These are phyloP conservation scores for Eutypella sp. DNA, from an alignment of 2,329 filamentous ascomycete genomes.

Conservation along the genomic window DNA sequence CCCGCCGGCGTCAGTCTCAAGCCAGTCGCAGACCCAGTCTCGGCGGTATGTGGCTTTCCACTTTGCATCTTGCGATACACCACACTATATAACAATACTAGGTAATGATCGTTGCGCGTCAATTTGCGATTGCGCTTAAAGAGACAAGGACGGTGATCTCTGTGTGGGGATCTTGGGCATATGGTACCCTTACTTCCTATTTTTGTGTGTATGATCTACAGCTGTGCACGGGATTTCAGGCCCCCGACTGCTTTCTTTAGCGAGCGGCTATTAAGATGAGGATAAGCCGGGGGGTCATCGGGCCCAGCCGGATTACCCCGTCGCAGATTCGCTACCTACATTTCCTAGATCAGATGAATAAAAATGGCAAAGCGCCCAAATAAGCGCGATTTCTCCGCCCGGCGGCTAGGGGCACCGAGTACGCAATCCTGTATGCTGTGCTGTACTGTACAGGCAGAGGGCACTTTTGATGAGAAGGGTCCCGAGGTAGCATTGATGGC, in stretches of 20 bases:
- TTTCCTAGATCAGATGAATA: not conserved
- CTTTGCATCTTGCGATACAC: not conserved
- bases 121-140: not conserved
- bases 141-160: not conserved
- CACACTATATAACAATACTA: not conserved
- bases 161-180: not conserved
- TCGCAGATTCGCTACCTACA: not conserved
- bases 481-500: not conserved
- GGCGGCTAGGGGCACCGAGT: not conserved
- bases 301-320: not conserved
- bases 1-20: conserved; percentile 2
- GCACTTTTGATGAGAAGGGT: not conserved
- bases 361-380: not conserved
- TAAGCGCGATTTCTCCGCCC: not conserved
- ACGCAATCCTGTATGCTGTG: not conserved
- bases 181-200: not conserved
- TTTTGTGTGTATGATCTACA: conserved; percentile 1
- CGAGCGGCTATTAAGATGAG: not conserved
- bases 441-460: not conserved
- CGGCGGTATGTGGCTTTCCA: not conserved
- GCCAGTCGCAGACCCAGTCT: conserved; percentile 11
- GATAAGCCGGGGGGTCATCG: not conserved
- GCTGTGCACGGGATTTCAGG: not conserved
- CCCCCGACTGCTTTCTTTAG: not conserved
- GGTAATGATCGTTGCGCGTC: not conserved